Conservation (phyloP, 352 stramenopile genomes). For the Vaucheria bursata region DNA sequence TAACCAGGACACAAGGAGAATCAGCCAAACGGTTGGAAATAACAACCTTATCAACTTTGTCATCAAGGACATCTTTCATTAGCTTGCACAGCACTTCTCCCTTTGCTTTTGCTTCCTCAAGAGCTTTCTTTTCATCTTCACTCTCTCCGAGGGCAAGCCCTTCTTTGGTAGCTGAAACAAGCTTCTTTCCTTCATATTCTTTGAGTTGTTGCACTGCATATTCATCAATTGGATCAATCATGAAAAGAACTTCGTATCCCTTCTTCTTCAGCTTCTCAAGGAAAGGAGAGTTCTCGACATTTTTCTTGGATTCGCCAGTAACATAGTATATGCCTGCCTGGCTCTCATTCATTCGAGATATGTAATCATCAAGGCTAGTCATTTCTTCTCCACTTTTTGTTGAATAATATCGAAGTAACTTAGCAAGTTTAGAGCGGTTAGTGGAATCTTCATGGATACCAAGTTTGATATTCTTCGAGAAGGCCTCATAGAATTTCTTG, state of each 20-base stretch:
- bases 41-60: slow-evolving; percentile 99
- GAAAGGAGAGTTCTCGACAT: slow-evolving; percentile 98
- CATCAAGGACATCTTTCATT: slow-evolving; percentile 99
- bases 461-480: slow-evolving; percentile 99
- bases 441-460: slow-evolving; percentile 98
- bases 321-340: slow-evolving; percentile 99
- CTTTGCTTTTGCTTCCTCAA: slow-evolving; percentile 90
- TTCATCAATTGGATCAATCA: slow-evolving; percentile 99
- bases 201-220: slow-evolving; percentile 99
- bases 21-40: slow-evolving; percentile 97
- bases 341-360: slow-evolving; percentile 84
- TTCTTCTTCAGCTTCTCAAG: slow-evolving; percentile 99
- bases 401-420: slow-evolving; percentile 96
- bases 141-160: slow-evolving; percentile 88
- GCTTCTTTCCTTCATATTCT: slow-evolving; percentile 99
- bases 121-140: slow-evolving; percentile 83
- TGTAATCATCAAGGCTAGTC: slow-evolving; percentile 97
- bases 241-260: slow-evolving; percentile 98
- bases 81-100: slow-evolving; percentile 94
- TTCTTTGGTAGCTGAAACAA: slow-evolving; percentile 95
- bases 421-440: slow-evolving; percentile 97
- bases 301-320: slow-evolving; percentile 95
- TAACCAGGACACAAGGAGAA: slow-evolving; percentile 96
- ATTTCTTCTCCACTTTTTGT: slow-evolving; percentile 93
- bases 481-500: slow-evolving; percentile 93